A percentile compares a stretch with the other conserved stretches of the same genome.
phyloP scores from a whole-genome alignment of 139 green algal genomes.

The Choricystis sp. region DNA sequence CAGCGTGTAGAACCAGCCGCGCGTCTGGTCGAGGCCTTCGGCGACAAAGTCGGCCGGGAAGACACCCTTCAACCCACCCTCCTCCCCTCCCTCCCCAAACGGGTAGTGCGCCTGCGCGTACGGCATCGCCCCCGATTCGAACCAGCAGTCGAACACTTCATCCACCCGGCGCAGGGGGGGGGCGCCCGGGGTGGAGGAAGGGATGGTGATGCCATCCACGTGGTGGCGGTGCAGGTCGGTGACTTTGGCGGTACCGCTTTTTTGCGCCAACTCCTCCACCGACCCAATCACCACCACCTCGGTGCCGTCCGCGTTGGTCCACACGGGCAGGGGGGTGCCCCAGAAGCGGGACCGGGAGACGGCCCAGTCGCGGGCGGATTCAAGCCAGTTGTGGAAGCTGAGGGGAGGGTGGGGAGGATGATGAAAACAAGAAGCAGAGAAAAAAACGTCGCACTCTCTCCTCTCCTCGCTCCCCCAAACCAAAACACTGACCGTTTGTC shows the following conservation, averaged over 20 bases:
- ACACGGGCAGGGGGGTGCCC: conserved; percentile 97
- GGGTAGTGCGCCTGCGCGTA: conserved; percentile 96
- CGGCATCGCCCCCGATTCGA: conserved; percentile 93
- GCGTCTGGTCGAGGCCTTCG: conserved; percentile 87
- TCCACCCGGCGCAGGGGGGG: conserved; percentile 58
- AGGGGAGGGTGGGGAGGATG: neutral
- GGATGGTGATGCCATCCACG: conserved; percentile 95
- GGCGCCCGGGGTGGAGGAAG: conserved; percentile 48
- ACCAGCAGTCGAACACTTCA: conserved; percentile 99
- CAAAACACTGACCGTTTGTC: conserved; percentile 99
- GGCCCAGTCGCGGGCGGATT: conserved; percentile 40
- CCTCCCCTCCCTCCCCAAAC: conserved; percentile 94
- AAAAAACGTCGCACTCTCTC: no score
- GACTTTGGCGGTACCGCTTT: conserved; percentile 19
- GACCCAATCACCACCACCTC: conserved; percentile 79
- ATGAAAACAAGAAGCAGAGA: neutral
- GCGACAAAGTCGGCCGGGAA: conserved; percentile 72
- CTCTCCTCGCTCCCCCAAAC: no score
- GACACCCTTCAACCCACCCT: conserved; percentile 40
- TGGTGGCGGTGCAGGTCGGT: conserved; percentile 94
- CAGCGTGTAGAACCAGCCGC: conserved; percentile 95
- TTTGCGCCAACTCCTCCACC: conserved; percentile 72
- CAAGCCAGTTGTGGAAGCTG: conserved; percentile 6
- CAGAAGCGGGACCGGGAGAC: conserved; percentile 77
- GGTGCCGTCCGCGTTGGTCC: conserved; percentile 61